A percentile compares a stretch with the other conserved stretches of the same genome.
These are phyloP conservation scores for Xylariales sp. DNA, from an alignment of 2,329 filamentous ascomycete genomes.

Conservation along the genomic window DNA sequence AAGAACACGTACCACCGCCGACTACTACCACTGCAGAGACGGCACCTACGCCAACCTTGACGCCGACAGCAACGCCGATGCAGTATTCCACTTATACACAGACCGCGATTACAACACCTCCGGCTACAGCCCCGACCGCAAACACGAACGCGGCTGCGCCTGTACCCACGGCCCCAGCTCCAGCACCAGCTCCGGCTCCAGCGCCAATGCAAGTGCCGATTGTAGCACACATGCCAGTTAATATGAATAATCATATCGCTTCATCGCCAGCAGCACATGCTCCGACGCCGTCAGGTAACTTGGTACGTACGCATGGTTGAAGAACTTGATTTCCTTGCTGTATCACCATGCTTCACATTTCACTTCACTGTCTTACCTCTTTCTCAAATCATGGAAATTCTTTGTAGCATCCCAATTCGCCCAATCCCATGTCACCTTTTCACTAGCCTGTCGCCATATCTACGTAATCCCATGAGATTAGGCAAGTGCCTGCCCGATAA, in stretches of 20 bases:
- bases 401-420: background rate
- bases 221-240: constrained; percentile 25
- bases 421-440: background rate
- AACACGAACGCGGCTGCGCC: background rate
- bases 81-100: constrained; percentile 29
- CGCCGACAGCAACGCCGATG: constrained; percentile 21
- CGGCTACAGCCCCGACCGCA: constrained; percentile 3
- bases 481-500: constrained; percentile 29
- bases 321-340: constrained; percentile 5
- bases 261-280: constrained; percentile 50
- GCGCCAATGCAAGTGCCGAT: constrained; percentile 33
- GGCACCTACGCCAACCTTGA: constrained; percentile 12
- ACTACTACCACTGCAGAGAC: constrained; percentile 1
- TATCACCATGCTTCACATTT: constrained; percentile 6
- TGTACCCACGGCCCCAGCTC: background rate
- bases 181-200: constrained; percentile 25
- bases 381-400: background rate
- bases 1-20: constrained; percentile 11
- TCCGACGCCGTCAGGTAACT: constrained; percentile 47
- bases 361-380: background rate
- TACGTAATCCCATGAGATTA: constrained; percentile 7
- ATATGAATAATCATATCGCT: constrained; percentile 37
- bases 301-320: constrained; percentile 44
- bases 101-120: constrained; percentile 1
- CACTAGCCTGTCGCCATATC: background rate